Evolutionary conservation across 1,284 basidiomycete species (phyloP), one percentile per base, ranked within the genome.

Genomic region (Malassezia caprae): DNA sequence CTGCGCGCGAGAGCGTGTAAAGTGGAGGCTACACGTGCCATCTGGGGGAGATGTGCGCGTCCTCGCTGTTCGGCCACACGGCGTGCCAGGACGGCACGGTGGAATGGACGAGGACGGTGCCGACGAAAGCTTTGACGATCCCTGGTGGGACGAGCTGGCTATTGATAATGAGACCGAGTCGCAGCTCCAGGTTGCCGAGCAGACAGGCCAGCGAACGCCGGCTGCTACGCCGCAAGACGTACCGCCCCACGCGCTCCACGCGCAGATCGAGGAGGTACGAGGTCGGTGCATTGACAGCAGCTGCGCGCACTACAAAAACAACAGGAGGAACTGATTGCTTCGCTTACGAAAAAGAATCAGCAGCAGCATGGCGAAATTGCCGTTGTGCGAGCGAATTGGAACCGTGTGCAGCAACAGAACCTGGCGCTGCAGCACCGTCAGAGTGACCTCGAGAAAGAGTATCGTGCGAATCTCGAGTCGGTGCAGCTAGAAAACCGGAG

Each of bases 311-410:
- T 54, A 32, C 56, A 67, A n/a, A 51, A 54, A 12, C 44, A 56
- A 1, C 65, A 67, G 13, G 48, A 63, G n/a, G 57, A 63, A n/a
- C 41, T 53, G 15, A 61, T 65, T 15, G 40, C 58, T 21, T 47
- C 56, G 37, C 59, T 68, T 37, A 58, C 48, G 15, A 56, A 60
- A 19, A 52, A 61, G 34, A 58, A 56, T 0, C 65, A 65, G 41
- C 58, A 62, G 47, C 63, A 68, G 27, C 51, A 63, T 1, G 66
- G 66, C 11, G 66, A 68, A 21, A 63, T 68, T 13, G 43, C 63
- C 8, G 64, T 68, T 6, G 66, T 68, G 12, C 58, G 66, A 11
- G 58, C 63, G 26, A 68, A 68, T 48, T 48, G 63, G 51, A 64
- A 50, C 51, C 59, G 61, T 30, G 51, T 60, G 45, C 63, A 66